A percentile compares a stretch with the other conserved stretches of the same genome.
phyloP scores from a whole-genome alignment of 148 eudicot genomes.

The Mesembryanthemum crystallinum region DNA sequence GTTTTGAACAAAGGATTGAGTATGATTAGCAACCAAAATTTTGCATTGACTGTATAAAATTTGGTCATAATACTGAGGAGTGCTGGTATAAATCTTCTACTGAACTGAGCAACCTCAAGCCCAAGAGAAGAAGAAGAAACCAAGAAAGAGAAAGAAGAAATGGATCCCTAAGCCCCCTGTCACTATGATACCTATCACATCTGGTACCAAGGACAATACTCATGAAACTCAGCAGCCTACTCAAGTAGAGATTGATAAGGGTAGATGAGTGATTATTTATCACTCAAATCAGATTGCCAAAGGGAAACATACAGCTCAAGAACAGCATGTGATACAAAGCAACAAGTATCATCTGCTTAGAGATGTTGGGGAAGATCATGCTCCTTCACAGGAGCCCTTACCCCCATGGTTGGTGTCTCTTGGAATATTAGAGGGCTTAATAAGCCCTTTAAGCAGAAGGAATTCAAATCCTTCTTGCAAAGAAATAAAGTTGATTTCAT shows the following conservation, averaged over 20 bases:
- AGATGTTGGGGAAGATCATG: too few relatives aligned
- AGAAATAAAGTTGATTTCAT: neutral
- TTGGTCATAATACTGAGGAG: neutral
- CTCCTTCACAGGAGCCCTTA: neutral
- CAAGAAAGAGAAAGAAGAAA: neutral
- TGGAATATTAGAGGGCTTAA: neutral
- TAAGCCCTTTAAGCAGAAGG: neutral
- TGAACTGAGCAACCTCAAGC: neutral
- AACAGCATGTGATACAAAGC: too few relatives aligned
- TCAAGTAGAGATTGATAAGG: too few relatives aligned
- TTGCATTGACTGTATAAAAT: neutral
- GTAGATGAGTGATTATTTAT: too few relatives aligned
- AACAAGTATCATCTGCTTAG: too few relatives aligned
- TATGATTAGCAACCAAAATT: neutral
- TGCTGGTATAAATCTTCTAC: neutral
- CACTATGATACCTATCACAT: neutral
- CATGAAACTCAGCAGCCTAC: too few relatives aligned
- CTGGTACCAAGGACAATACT: neutral
- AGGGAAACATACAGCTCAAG: too few relatives aligned
- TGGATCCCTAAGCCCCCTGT: neutral
- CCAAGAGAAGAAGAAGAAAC: neutral
- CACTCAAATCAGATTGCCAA: too few relatives aligned
- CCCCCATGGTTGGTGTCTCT: neutral
- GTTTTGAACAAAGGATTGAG: neutral
- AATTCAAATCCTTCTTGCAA: neutral